Evolutionary conservation across 2,329 filamentous ascomycete genomes (phyloP).

Genomic region (Diplodia intermedia): DNA sequence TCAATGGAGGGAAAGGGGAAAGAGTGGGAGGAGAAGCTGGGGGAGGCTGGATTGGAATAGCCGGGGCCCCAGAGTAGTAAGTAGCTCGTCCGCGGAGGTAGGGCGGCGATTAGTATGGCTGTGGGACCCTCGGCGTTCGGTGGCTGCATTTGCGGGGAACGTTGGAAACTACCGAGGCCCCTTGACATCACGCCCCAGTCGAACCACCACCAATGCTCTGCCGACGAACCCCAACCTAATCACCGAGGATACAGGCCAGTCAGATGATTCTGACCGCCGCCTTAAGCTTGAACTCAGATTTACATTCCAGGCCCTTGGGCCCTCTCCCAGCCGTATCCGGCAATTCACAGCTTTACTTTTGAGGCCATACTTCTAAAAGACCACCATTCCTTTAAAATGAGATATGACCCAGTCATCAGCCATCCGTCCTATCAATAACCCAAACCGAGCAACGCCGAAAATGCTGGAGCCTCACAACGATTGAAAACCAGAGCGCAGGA

Average conservation of each 20-base stretch:
- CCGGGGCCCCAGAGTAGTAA: conserved; percentile 29
- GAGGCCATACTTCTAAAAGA: neutral
- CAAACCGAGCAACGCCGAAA: conserved; percentile 24
- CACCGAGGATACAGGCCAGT: neutral
- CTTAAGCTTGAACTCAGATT: neutral
- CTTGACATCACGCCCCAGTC: conserved; percentile 14
- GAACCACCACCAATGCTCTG: conserved; percentile 1
- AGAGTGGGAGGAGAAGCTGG: neutral
- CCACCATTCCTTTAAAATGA: conserved; percentile 2
- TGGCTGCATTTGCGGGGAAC: conserved; percentile 22
- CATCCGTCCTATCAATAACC: neutral
- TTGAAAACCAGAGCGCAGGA: neutral
- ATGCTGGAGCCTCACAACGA: conserved; percentile 13
- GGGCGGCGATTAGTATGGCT: conserved; percentile 17
- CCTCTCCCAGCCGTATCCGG: neutral
- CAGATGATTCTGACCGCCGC: neutral
- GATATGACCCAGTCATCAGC: neutral
- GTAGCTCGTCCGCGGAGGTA: conserved; percentile 17
- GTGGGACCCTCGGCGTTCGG: conserved; percentile 20
- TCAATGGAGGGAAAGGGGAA: neutral
- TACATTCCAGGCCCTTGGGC: neutral
- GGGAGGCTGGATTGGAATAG: conserved; percentile 1
- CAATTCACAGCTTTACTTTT: conserved; percentile 4
- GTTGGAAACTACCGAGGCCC: conserved; percentile 26
- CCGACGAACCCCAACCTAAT: neutral